A percentile compares a stretch with the other conserved stretches of the same genome.
These are phyloP conservation scores for Penicillium brasilianum DNA, from an alignment of 2,329 filamentous ascomycete genomes.

Conservation along the genomic window DNA sequence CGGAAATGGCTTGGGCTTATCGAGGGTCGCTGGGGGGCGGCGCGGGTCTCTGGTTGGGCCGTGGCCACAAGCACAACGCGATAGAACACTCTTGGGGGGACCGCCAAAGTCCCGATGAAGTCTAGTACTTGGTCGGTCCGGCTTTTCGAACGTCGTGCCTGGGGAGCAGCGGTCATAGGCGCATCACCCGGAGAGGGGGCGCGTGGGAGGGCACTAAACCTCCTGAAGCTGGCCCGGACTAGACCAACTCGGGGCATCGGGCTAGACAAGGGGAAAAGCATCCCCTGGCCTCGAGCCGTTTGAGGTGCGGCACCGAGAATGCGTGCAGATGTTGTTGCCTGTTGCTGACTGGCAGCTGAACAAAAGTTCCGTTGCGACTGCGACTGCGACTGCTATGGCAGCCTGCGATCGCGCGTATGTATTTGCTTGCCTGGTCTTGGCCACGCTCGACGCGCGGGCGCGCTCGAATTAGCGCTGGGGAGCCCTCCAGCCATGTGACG, in stretches of 20 bases:
- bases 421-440: conserved; percentile 7
- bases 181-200: conserved; percentile 25
- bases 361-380: not conserved
- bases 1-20: conserved; percentile 32
- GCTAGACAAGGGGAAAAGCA: not conserved
- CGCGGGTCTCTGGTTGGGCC: conserved; percentile 31
- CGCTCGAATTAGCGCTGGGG: conserved; percentile 1
- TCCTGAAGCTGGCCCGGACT: not conserved
- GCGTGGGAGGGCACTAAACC: not conserved
- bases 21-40: conserved; percentile 18
- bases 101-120: conserved; percentile 16
- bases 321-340: not conserved
- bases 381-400: not conserved
- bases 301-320: not conserved
- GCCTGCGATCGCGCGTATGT: not conserved
- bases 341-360: not conserved
- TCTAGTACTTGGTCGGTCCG: conserved; percentile 6
- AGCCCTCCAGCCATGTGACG: conserved; percentile 3
- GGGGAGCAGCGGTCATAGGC: conserved; percentile 25
- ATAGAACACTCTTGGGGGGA: conserved; percentile 9
- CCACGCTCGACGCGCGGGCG: not conserved
- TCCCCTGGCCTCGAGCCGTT: not conserved
- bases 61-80: conserved; percentile 26
- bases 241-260: not conserved
- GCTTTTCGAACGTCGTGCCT: conserved; percentile 20